phyloP scores from a whole-genome alignment of 805 yeast genomes.

The Priceomyces fermenticarens region DNA sequence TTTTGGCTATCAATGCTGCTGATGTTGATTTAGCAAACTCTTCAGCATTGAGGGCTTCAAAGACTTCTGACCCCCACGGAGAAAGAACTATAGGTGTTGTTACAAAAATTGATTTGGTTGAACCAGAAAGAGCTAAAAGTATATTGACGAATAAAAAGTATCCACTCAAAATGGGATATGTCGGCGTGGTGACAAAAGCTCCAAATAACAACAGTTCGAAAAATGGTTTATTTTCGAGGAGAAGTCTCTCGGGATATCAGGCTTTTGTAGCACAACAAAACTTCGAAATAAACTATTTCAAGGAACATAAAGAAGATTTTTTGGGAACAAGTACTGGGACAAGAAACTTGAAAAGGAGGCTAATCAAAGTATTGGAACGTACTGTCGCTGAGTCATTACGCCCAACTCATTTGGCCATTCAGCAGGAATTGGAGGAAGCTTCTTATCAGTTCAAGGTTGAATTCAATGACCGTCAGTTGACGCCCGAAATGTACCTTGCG shows the following conservation, averaged over 20 bases:
- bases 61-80: constrained; percentile 87
- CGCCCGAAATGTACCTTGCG: constrained; percentile 92
- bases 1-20: constrained; percentile 94
- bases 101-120: constrained; percentile 89
- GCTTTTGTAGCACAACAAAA: constrained; percentile 67
- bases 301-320: constrained; percentile 57
- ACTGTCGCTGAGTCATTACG: constrained; percentile 87
- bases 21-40: constrained; percentile 98
- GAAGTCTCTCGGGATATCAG: constrained; percentile 48
- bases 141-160: constrained; percentile 76
- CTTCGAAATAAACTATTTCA: constrained; percentile 56
- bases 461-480: constrained; percentile 88
- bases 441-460: constrained; percentile 92
- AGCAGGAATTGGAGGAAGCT: constrained; percentile 90
- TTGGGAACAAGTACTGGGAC: constrained; percentile 73
- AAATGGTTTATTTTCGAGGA: constrained; percentile 45
- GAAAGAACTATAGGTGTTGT: constrained; percentile 95
- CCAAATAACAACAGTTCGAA: constrained; percentile 41
- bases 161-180: constrained; percentile 94
- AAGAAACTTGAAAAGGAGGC: constrained; percentile 65
- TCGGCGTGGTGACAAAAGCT: constrained; percentile 90
- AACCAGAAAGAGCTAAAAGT: constrained; percentile 65
- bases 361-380: constrained; percentile 82
- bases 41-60: constrained; percentile 87
- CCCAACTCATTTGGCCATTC: constrained; percentile 83